These are phyloP conservation scores for Linnemannia schmuckeri DNA, from an alignment of 192 early-diverging fungal species.

Conservation along the genomic window DNA sequence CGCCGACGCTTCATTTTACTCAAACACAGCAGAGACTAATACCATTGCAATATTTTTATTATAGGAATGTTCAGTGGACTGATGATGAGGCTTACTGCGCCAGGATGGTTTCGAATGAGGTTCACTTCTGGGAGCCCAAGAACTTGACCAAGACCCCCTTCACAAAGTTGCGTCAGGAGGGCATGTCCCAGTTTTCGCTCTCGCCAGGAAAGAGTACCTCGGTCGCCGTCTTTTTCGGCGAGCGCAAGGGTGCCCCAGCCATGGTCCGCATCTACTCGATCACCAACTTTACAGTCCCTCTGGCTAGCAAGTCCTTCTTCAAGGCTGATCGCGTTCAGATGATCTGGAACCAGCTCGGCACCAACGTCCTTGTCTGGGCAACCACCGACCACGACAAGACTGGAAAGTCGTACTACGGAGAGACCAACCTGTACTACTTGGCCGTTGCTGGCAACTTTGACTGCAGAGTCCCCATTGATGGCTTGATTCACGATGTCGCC, in stretches of 20 bases:
- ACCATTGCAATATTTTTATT: not conserved
- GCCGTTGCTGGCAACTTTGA: conserved; percentile 93
- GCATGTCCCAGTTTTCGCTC: conserved; percentile 86
- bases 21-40: not conserved
- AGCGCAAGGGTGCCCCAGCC: conserved; percentile 86
- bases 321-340: conserved; percentile 94
- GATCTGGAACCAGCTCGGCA: conserved; percentile 93
- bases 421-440: conserved; percentile 93
- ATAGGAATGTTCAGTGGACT: conserved; percentile 94
- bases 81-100: conserved; percentile 91
- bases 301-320: conserved; percentile 94
- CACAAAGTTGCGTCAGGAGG: conserved; percentile 77
- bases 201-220: conserved; percentile 87
- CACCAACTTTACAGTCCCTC: conserved; percentile 74
- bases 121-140: conserved; percentile 88
- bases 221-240: conserved; percentile 94
- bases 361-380: conserved; percentile 90
- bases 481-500: conserved; percentile 95
- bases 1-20: not conserved
- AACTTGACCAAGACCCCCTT: conserved; percentile 68
- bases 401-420: conserved; percentile 97
- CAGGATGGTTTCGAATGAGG: conserved; percentile 86
- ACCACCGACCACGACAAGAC: conserved; percentile 97
- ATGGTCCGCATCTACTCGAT: conserved; percentile 89
- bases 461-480: conserved; percentile 87